phyloP scores from a whole-genome alignment of 2,329 filamentous ascomycete genomes.

The Aspergillus aculeatus region DNA sequence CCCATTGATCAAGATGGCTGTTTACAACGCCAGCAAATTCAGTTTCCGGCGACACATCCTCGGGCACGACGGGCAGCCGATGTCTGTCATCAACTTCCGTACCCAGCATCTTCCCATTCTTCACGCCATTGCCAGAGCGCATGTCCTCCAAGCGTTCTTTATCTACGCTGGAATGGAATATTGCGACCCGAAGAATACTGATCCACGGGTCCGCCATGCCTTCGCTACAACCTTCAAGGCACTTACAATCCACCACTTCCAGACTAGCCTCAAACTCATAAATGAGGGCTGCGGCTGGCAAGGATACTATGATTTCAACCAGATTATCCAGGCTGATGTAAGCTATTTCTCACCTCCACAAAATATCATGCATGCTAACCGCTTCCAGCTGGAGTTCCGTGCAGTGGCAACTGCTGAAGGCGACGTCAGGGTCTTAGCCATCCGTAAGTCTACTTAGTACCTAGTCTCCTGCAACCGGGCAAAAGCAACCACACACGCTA shows the following conservation, averaged over 20 bases:
- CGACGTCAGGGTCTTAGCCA: conserved; percentile 18
- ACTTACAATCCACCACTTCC: conserved; percentile 9
- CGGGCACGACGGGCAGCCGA: not conserved
- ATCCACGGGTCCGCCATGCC: conserved; percentile 16
- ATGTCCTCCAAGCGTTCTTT: conserved; percentile 10
- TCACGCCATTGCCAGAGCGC: conserved; percentile 20
- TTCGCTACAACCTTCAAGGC: conserved; percentile 15
- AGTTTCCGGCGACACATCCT: conserved; percentile 2
- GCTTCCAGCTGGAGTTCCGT: conserved; percentile 6
- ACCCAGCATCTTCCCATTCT: conserved; percentile 28
- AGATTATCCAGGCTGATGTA: conserved; percentile 14
- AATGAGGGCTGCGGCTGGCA: conserved; percentile 16
- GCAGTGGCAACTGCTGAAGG: conserved; percentile 20
- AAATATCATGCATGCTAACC: not conserved
- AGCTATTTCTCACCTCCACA: not conserved
- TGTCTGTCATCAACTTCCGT: conserved; percentile 24
- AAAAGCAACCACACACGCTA: too few relatives aligned
- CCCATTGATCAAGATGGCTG: conserved; percentile 19
- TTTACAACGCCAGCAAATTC: conserved; percentile 20
- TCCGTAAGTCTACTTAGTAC: conserved; percentile 7
- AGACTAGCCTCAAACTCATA: conserved; percentile 11
- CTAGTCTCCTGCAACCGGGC: too few relatives aligned
- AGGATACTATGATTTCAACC: conserved; percentile 16
- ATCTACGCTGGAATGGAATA: conserved; percentile 30
- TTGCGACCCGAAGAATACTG: conserved; percentile 21